Evolutionary conservation across 164 flowering plant genomes (phyloP).

Genomic region (Annona squamosa): DNA sequence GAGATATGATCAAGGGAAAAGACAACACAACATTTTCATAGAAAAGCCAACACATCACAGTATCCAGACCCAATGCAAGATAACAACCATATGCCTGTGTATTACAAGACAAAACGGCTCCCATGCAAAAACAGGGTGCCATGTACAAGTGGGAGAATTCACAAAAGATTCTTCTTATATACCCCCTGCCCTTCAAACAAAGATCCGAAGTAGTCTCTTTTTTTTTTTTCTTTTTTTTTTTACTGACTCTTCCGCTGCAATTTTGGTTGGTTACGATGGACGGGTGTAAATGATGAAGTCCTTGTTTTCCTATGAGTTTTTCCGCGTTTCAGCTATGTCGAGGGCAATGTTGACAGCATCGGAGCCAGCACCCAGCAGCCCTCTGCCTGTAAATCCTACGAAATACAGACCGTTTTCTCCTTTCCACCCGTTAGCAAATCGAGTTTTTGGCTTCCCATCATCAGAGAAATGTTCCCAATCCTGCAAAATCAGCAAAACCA

Average conservation of each 20-base stretch:
- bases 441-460: slow-evolving; percentile 49
- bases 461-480: slow-evolving; percentile 50
- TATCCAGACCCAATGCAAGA: background rate
- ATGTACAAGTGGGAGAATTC: background rate
- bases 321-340: slow-evolving; percentile 36
- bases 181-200: background rate
- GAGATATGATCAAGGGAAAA: background rate
- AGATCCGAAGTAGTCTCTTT: background rate
- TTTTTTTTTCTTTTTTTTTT: background rate
- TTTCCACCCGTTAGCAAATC: slow-evolving; percentile 67
- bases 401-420: slow-evolving; percentile 59
- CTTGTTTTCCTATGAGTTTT: background rate
- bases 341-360: slow-evolving; percentile 56
- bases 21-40: slow-evolving; percentile 5
- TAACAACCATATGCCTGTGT: background rate
- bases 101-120: background rate
- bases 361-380: slow-evolving; percentile 56
- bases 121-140: slow-evolving; percentile 2
- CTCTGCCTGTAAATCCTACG: slow-evolving; percentile 71
- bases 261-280: background rate
- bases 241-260: background rate
- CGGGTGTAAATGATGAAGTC: background rate
- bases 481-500: slow-evolving; percentile 19
- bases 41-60: slow-evolving; percentile 3
- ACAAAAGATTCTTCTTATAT: background rate